Evolutionary conservation across 225 moss, liverwort and hornwort genomes (phyloP).

Genomic region (Climacium dendroides): DNA sequence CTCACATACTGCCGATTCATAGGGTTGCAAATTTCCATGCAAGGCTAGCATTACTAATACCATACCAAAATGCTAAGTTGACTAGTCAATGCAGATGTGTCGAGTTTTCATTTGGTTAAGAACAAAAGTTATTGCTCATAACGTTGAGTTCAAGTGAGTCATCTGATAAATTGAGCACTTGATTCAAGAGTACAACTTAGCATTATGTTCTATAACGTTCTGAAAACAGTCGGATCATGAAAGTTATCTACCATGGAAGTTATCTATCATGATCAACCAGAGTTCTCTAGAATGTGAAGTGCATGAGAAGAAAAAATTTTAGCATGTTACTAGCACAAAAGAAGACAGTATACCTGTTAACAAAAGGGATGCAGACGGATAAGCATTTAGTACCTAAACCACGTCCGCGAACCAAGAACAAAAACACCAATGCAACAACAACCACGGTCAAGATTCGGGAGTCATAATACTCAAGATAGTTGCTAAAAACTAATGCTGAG

Average conservation of each 20-base stretch:
- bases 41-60: background rate
- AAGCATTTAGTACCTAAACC: slow-evolving; percentile 39
- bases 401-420: background rate
- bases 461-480: background rate
- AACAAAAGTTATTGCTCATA: background rate
- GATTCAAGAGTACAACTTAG: background rate
- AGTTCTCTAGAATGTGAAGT: background rate
- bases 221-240: background rate
- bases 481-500: background rate
- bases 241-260: background rate
- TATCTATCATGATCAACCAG: background rate
- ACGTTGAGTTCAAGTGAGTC: background rate
- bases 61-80: background rate
- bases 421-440: background rate
- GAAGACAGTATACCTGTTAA: slow-evolving; percentile 34
- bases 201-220: background rate
- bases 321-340: background rate
- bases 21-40: background rate
- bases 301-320: background rate
- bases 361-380: slow-evolving; percentile 42
- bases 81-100: background rate
- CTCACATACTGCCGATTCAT: background rate
- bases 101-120: background rate
- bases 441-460: background rate
- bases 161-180: background rate